These are phyloP conservation scores for Parastagonospora avenae DNA, from an alignment of 2,329 filamentous ascomycete species.

Conservation along the genomic window DNA sequence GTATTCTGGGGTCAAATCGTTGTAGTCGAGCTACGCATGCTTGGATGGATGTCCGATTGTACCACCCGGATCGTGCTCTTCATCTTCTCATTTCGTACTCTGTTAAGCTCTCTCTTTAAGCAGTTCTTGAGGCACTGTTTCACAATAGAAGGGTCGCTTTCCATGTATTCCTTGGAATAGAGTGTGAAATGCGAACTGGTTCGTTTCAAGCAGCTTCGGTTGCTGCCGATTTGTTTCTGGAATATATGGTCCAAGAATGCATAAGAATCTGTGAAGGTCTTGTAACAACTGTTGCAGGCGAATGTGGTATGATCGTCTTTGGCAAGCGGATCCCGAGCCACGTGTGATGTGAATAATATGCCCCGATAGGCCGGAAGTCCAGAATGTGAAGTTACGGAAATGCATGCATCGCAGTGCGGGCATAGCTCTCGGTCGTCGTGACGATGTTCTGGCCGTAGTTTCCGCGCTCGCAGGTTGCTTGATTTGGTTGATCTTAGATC, in stretches of 20 bases:
- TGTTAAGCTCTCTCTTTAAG: conserved; percentile 34
- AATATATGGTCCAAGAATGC: conserved; percentile 43
- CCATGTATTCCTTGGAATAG: conserved; percentile 17
- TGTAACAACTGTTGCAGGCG: conserved; percentile 44
- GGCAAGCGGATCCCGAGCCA: conserved; percentile 8
- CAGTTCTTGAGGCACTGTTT: conserved; percentile 42
- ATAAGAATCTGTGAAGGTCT: conserved; percentile 42
- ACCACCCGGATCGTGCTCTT: conserved; percentile 20
- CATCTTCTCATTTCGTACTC: conserved; percentile 21
- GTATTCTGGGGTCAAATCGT: no score
- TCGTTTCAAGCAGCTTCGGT: conserved; percentile 33
- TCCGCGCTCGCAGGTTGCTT: conserved; percentile 32
- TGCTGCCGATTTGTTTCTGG: conserved; percentile 41
- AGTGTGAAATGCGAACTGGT: conserved; percentile 23
- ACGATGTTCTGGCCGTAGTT: conserved; percentile 31
- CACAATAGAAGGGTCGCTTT: conserved; percentile 31
- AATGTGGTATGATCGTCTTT: conserved; percentile 30
- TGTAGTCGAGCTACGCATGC: not conserved
- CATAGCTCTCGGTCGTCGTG: conserved; percentile 43
- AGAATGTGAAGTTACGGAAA: conserved; percentile 39
- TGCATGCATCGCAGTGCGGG: conserved; percentile 35
- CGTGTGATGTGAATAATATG: conserved; percentile 40
- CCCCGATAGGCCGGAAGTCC: conserved; percentile 37
- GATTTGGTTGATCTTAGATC: conserved; percentile 23
- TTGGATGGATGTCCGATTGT: conserved; percentile 15